Percentiles rank a stretch among this genome's conserved stretches.
Evolutionary conservation across 225 moss, liverwort and hornwort genomes (phyloP).

Genomic region (Climacium dendroides): DNA sequence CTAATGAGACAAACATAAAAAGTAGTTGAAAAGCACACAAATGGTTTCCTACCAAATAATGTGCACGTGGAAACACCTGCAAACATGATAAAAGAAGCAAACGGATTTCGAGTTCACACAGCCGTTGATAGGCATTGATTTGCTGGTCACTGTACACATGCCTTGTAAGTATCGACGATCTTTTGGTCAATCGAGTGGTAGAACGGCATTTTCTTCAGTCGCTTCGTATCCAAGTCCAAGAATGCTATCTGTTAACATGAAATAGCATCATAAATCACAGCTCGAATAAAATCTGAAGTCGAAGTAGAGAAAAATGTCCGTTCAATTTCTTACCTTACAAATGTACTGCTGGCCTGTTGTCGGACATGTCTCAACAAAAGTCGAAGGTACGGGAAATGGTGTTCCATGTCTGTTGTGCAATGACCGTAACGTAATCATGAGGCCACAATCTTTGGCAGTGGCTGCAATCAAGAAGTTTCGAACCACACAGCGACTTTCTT

Average conservation of each 20-base stretch:
- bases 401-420: conserved; percentile 2
- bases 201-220: conserved; percentile 36
- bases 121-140: not conserved
- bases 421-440: conserved; percentile 73
- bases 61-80: not conserved
- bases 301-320: not conserved
- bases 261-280: not conserved
- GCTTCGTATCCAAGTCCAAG: conserved; percentile 53
- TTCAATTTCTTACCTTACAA: conserved; percentile 23
- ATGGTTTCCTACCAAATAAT: not conserved
- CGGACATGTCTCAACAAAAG: conserved; percentile 27
- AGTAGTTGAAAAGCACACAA: not conserved
- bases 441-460: conserved; percentile 90
- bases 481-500: conserved; percentile 49
- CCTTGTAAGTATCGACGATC: conserved; percentile 24
- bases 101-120: not conserved
- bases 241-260: conserved; percentile 28
- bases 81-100: not conserved
- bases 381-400: conserved; percentile 16
- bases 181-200: conserved; percentile 27
- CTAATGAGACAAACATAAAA: not conserved
- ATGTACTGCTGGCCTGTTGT: conserved; percentile 24
- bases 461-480: conserved; percentile 63
- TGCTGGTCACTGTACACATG: not conserved
- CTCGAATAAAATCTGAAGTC: not conserved